Conservation (phyloP, 129 eudicot species). For the Pulicaria dysenterica region DNA sequence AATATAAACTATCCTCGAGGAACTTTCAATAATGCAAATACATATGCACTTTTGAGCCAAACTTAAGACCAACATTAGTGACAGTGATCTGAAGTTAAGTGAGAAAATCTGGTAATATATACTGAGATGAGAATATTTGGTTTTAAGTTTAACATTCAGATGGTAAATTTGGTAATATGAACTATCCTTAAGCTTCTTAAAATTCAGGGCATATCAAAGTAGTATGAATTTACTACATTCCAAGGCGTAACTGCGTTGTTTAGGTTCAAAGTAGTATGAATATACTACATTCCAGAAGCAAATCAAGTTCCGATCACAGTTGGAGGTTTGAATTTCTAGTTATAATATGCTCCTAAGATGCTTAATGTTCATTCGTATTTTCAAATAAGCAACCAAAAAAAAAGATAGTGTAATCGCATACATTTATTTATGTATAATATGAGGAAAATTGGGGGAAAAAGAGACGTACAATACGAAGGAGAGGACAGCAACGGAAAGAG, state of each 20-base stretch:
- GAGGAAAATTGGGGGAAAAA: slow-evolving; percentile 24
- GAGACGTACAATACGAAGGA: slow-evolving; percentile 55
- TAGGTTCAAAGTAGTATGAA: background rate
- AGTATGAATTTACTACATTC: no score
- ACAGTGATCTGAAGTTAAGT: slow-evolving; percentile 1
- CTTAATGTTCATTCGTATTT: background rate
- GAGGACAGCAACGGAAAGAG: slow-evolving; percentile 54
- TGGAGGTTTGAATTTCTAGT: background rate
- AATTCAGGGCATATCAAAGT: no score
- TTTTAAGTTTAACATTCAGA: no score
- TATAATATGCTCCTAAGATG: background rate
- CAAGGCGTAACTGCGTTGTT: slow-evolving; percentile 13
- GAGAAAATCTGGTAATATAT: background rate
- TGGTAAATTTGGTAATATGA: no score
- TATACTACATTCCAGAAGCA: background rate
- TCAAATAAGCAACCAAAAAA: background rate
- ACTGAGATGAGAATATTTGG: no score
- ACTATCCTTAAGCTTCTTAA: no score
- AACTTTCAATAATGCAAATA: slow-evolving; percentile 5
- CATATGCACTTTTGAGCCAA: background rate
- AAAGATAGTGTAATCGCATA: slow-evolving; percentile 3
- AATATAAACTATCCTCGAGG: slow-evolving; percentile 14
- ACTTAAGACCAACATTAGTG: background rate
- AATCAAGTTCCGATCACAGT: slow-evolving; percentile 21
- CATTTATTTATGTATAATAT: background rate